These are phyloP conservation scores for Penicillium hesseltinei DNA, from an alignment of 2,329 filamentous ascomycete genomes.

Conservation along the genomic window DNA sequence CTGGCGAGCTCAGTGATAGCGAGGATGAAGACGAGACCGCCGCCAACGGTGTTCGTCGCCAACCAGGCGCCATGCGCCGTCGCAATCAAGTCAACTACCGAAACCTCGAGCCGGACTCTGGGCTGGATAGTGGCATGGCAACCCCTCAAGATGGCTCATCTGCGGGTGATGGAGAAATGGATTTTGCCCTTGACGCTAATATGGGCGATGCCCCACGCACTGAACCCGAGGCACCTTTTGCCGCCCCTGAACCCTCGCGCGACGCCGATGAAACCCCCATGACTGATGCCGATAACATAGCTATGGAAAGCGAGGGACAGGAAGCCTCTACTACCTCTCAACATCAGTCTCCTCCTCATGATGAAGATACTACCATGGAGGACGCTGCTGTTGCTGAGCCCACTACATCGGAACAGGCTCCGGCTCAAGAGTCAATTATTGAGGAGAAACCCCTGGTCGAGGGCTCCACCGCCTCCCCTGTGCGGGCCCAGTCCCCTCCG, in stretches of 20 bases:
- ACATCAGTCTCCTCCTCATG: conserved; percentile 29
- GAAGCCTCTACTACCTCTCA: conserved; percentile 32
- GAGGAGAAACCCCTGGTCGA: conserved; percentile 20
- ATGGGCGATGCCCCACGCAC: conserved; percentile 41
- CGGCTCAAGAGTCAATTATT: conserved; percentile 15
- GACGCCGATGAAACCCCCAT: conserved; percentile 33
- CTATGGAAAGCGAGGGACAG: conserved; percentile 31
- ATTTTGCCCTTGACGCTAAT: conserved; percentile 35
- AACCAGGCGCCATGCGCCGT: conserved; percentile 49
- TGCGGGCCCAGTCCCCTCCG: conserved; percentile 19
- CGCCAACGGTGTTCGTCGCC: conserved; percentile 67
- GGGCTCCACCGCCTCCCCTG: conserved; percentile 19
- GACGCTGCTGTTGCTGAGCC: conserved; percentile 28
- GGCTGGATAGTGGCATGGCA: conserved; percentile 52
- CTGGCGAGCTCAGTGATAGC: conserved; percentile 81
- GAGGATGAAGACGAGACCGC: conserved; percentile 77
- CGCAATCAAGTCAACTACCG: conserved; percentile 62
- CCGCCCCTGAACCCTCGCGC: conserved; percentile 30
- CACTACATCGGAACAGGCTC: conserved; percentile 17
- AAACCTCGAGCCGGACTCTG: conserved; percentile 56
- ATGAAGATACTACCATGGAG: conserved; percentile 42
- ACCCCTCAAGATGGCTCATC: conserved; percentile 47
- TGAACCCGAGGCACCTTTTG: conserved; percentile 33
- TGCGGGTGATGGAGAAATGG: conserved; percentile 45
- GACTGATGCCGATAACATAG: conserved; percentile 34